phyloP scores from a whole-genome alignment of 2,329 filamentous ascomycete genomes.

The Dichotomopilus funicola region DNA sequence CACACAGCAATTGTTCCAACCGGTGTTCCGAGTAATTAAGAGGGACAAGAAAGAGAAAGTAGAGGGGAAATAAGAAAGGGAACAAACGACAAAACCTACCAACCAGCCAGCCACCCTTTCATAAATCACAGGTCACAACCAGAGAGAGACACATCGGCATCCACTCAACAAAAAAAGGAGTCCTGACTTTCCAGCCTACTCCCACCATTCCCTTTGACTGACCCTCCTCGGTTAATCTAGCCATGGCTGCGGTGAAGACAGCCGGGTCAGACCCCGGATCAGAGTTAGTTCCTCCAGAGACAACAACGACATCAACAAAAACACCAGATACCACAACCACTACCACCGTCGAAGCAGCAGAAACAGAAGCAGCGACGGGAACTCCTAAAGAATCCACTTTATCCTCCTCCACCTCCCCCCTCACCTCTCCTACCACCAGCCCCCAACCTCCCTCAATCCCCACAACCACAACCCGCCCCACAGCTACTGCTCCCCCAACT shows the following conservation, averaged over 20 bases:
- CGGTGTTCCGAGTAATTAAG: no score
- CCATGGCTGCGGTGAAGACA: constrained; percentile 17
- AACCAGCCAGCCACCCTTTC: no score
- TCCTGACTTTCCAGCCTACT: constrained; percentile 15
- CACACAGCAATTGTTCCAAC: no score
- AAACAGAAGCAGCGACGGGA: constrained; percentile 2
- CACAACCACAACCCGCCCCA: background rate
- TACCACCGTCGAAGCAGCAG: constrained; percentile 7
- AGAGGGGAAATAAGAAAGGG: no score
- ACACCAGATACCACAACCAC: background rate
- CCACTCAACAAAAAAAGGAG: constrained; percentile 17
- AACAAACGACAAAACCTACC: no score
- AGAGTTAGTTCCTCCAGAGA: no score
- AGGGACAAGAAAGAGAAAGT: no score
- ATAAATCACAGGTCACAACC: background rate
- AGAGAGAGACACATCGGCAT: constrained; percentile 8
- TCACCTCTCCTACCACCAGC: constrained; percentile 5
- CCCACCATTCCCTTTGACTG: constrained; percentile 8
- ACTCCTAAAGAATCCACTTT: constrained; percentile 9
- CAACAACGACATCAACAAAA: no score
- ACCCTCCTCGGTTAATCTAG: constrained; percentile 17
- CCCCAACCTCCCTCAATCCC: background rate
- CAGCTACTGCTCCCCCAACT: background rate
- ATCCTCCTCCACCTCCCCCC: constrained; percentile 5
- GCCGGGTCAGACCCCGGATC: background rate